phyloP scores from a whole-genome alignment of 2,329 filamentous ascomycete genomes.

The Aschersonia sp. region DNA sequence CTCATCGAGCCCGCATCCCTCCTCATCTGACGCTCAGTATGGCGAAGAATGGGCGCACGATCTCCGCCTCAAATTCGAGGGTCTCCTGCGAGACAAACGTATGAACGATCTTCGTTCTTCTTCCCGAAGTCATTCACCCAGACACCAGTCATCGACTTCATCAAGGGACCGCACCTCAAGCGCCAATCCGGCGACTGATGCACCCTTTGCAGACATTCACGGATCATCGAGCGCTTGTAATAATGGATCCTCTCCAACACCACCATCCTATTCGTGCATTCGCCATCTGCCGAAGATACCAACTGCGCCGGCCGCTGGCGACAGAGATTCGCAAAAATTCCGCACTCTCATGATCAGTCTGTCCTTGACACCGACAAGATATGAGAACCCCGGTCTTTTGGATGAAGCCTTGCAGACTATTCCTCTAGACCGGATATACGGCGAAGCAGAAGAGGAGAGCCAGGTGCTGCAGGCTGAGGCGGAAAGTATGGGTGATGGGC shows the following conservation, averaged over 20 bases:
- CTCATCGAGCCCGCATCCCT: slow-evolving; percentile 15
- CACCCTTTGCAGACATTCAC: slow-evolving; percentile 22
- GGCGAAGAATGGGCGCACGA: slow-evolving; percentile 68
- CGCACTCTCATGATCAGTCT: slow-evolving; percentile 72
- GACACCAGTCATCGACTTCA: slow-evolving; percentile 39
- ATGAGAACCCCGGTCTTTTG: slow-evolving; percentile 88
- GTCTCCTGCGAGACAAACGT: slow-evolving; percentile 71
- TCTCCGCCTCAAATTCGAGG: slow-evolving; percentile 72
- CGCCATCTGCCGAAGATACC: slow-evolving; percentile 45
- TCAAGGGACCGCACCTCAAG: slow-evolving; percentile 33
- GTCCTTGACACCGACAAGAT: slow-evolving; percentile 79
- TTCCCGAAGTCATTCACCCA: slow-evolving; percentile 45
- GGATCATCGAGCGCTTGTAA: slow-evolving; percentile 33
- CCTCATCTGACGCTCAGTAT: slow-evolving; percentile 23
- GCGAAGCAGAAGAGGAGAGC: slow-evolving; percentile 84
- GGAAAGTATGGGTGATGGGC: slow-evolving; percentile 68
- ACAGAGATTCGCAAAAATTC: slow-evolving; percentile 58
- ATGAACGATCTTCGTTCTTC: slow-evolving; percentile 56
- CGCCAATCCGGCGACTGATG: slow-evolving; percentile 26
- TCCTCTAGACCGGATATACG: slow-evolving; percentile 80
- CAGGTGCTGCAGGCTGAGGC: slow-evolving; percentile 81
- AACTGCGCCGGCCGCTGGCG: slow-evolving; percentile 51
- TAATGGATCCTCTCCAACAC: slow-evolving; percentile 17
- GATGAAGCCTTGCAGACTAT: slow-evolving; percentile 84
- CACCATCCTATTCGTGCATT: slow-evolving; percentile 32